Conservation (phyloP, 2,329 filamentous ascomycete species). For the Aspergillus proliferans region DNA sequence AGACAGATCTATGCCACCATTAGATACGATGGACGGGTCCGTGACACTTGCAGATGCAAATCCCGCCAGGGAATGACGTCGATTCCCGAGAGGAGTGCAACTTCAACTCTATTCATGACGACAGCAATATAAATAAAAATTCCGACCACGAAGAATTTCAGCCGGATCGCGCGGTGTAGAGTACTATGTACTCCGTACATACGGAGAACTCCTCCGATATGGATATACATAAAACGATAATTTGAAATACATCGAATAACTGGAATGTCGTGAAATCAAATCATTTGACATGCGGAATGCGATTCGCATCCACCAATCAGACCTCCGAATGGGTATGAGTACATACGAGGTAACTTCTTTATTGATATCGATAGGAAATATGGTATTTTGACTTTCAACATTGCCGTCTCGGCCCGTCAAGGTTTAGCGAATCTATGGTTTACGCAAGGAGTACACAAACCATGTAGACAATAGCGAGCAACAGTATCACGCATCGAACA, state of each 20-base stretch:
- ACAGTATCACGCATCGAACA: not conserved
- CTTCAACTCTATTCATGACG: constrained; percentile 2
- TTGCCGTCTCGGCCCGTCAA: constrained; percentile 34
- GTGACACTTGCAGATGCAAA: constrained; percentile 17
- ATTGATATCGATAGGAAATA: not conserved
- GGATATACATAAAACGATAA: not conserved
- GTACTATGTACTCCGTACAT: too few relatives aligned
- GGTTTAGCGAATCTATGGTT: constrained; percentile 26
- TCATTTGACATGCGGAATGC: not conserved
- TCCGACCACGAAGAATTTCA: not conserved
- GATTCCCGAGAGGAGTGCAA: constrained; percentile 12
- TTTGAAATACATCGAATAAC: constrained; percentile 4
- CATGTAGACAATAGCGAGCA: not conserved
- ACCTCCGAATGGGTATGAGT: not conserved
- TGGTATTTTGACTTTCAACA: not conserved
- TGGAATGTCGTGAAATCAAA: not conserved
- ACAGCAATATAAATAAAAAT: constrained; percentile 1
- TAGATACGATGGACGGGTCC: constrained; percentile 14
- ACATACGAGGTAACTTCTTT: not conserved
- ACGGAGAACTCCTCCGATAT: not conserved
- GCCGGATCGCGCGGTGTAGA: not conserved
- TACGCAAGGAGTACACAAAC: constrained; percentile 22
- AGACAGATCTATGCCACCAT: not conserved
- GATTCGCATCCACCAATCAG: not conserved
- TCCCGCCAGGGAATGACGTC: constrained; percentile 10